Percentiles rank a stretch among this genome's conserved stretches.
Conservation (phyloP, 352 stramenopile genomes). For the Phytophthora parvispora region DNA sequence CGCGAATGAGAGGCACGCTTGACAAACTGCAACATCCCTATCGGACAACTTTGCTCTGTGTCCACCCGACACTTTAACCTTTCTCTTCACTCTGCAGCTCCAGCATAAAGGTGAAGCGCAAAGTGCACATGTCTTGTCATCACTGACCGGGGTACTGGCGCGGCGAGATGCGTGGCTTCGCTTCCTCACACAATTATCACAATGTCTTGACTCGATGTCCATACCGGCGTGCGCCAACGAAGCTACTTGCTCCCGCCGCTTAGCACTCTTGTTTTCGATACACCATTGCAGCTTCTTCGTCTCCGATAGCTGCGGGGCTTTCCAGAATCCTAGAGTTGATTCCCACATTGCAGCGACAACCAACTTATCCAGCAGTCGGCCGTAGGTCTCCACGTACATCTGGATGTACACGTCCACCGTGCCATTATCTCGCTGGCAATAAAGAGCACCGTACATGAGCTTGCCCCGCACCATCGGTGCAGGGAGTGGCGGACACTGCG, state of each 20-base stretch:
- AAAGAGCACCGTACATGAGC: slow-evolving; percentile 31
- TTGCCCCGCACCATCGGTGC: slow-evolving; percentile 23
- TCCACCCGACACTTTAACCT: not conserved
- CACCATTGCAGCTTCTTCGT: slow-evolving; percentile 38
- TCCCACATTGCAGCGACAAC: slow-evolving; percentile 25
- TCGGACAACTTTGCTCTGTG: not conserved
- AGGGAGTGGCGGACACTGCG: slow-evolving; percentile 17
- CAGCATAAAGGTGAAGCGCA: not conserved
- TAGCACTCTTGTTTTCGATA: slow-evolving; percentile 3
- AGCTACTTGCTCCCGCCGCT: not conserved
- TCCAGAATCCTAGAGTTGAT: slow-evolving; percentile 19
- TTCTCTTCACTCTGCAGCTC: not conserved
- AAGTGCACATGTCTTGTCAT: not conserved
- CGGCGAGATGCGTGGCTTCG: not conserved
- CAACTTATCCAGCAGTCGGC: slow-evolving; percentile 11
- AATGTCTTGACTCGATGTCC: not conserved
- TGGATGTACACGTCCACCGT: slow-evolving; percentile 31
- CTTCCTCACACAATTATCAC: not conserved
- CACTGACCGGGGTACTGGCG: not conserved
- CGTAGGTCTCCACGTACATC: slow-evolving; percentile 24
- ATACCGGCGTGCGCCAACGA: not conserved
- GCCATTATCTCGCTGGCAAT: slow-evolving; percentile 20
- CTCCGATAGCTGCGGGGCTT: slow-evolving; percentile 14
- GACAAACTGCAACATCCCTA: not conserved
- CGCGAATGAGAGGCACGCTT: not conserved